These are phyloP conservation scores for Penicillium atrosanguineum DNA, from an alignment of 495 filamentous ascomycete genomes.

Conservation along the genomic window DNA sequence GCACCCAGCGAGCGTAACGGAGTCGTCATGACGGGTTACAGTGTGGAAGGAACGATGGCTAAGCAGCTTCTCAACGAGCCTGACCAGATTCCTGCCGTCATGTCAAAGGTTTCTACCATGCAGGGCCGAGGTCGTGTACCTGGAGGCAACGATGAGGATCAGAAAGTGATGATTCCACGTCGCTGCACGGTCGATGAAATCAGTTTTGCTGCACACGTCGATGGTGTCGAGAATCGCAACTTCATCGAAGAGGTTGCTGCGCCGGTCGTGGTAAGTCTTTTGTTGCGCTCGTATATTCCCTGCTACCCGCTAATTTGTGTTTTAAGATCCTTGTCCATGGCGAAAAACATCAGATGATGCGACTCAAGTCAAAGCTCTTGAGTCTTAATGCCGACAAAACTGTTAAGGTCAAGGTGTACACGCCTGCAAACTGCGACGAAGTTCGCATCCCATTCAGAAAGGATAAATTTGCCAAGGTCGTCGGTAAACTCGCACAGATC, in stretches of 20 bases:
- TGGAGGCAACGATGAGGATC: constrained; percentile 53
- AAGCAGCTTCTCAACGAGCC: constrained; percentile 92
- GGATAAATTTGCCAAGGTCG: constrained; percentile 96
- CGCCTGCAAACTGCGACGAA: constrained; percentile 90
- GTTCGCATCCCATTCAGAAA: constrained; percentile 91
- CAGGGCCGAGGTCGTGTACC: constrained; percentile 53
- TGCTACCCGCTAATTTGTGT: neutral
- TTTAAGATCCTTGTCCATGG: constrained; percentile 88
- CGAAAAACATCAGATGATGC: constrained; percentile 97
- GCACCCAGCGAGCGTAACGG: constrained; percentile 93
- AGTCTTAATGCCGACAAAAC: constrained; percentile 79
- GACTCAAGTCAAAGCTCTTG: constrained; percentile 90
- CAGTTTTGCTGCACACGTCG: constrained; percentile 94
- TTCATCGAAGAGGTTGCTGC: constrained; percentile 93
- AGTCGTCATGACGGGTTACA: constrained; percentile 95
- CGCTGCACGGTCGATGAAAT: constrained; percentile 89
- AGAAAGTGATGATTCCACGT: constrained; percentile 87
- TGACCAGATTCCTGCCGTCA: constrained; percentile 87
- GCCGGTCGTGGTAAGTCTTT: constrained; percentile 76
- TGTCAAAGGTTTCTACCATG: constrained; percentile 64
- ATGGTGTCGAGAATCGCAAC: constrained; percentile 89
- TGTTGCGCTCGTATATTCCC: neutral
- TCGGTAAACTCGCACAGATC: constrained; percentile 85
- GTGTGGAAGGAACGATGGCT: constrained; percentile 97
- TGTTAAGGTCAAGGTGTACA: constrained; percentile 83